Percentiles rank a stretch among this genome's conserved stretches.
Evolutionary conservation across 2,329 filamentous ascomycete genomes (phyloP).

Genomic region (Botrytis cinerea): DNA sequence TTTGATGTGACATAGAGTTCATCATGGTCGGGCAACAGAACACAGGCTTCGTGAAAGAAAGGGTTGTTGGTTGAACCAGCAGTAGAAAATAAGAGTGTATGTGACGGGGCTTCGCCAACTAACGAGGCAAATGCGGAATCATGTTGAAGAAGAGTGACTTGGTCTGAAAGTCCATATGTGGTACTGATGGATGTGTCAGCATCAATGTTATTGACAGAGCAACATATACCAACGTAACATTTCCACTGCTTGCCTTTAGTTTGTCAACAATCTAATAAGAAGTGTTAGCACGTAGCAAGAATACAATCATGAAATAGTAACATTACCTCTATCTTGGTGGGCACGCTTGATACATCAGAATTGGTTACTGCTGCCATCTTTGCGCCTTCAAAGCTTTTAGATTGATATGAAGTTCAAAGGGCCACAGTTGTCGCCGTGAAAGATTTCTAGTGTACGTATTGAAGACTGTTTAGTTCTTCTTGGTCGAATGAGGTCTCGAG

Average conservation of each 20-base stretch:
- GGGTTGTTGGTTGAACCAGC: constrained; percentile 46
- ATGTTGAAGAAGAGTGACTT: constrained; percentile 45
- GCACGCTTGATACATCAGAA: constrained; percentile 14
- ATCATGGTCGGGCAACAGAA: constrained; percentile 44
- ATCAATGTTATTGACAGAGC: neutral
- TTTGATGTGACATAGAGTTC: constrained; percentile 51
- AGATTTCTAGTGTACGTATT: neutral
- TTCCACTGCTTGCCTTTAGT: constrained; percentile 14
- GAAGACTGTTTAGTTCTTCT: neutral
- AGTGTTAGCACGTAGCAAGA: neutral
- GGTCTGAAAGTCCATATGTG: constrained; percentile 29
- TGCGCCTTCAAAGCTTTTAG: neutral
- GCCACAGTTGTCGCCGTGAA: neutral
- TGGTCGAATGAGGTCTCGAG: neutral
- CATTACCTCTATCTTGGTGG: constrained; percentile 23
- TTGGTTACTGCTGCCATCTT: constrained; percentile 27
- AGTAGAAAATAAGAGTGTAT: constrained; percentile 48
- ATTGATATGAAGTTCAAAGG: neutral
- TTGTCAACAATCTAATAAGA: constrained; percentile 11
- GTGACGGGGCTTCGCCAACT: constrained; percentile 42
- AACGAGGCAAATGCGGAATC: constrained; percentile 43
- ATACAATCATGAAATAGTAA: neutral
- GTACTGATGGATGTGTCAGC: constrained; percentile 31
- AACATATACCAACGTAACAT: neutral
- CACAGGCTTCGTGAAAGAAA: constrained; percentile 51